phyloP scores from a whole-genome alignment of 768 basidiomycete species.

The Mycena floridula region DNA sequence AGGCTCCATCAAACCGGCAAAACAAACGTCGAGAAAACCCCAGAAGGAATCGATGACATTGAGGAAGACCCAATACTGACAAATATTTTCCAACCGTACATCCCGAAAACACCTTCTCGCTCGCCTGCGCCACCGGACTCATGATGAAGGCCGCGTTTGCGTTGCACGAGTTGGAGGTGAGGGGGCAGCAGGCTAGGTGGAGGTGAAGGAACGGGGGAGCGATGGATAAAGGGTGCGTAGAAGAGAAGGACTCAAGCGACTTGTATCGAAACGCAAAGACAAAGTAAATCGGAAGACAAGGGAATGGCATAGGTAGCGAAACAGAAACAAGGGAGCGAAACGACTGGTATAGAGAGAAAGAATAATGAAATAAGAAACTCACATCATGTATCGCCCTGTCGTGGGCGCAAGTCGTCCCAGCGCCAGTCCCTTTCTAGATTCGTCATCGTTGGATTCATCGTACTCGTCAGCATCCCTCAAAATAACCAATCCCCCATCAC shows the following conservation, averaged over 20 bases:
- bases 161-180: slow-evolving; percentile 51
- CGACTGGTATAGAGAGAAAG: slow-evolving; percentile 32
- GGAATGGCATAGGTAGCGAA: too few relatives aligned
- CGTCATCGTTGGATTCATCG: too few relatives aligned
- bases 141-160: slow-evolving; percentile 72
- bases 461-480: slow-evolving; percentile 72
- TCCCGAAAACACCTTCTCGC: slow-evolving; percentile 66
- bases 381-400: neutral
- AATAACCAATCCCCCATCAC: slow-evolving; percentile 55
- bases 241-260: too few relatives aligned
- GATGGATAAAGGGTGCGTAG: too few relatives aligned
- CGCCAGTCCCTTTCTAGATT: too few relatives aligned
- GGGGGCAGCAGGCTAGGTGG: slow-evolving; percentile 63
- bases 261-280: too few relatives aligned
- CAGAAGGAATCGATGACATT: too few relatives aligned
- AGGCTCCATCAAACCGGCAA: too few relatives aligned
- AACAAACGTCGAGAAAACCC: too few relatives aligned
- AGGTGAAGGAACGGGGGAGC: too few relatives aligned
- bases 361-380: neutral
- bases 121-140: slow-evolving; percentile 65
- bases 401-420: slow-evolving; percentile 20
- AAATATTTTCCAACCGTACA: slow-evolving; percentile 85
- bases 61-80: too few relatives aligned
- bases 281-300: too few relatives aligned
- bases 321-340: slow-evolving; percentile 66